A percentile compares a stretch with the other conserved stretches of the same genome.
These are phyloP conservation scores for Solanum chaucha DNA, from an alignment of 257 asterid species.

Conservation along the genomic window DNA sequence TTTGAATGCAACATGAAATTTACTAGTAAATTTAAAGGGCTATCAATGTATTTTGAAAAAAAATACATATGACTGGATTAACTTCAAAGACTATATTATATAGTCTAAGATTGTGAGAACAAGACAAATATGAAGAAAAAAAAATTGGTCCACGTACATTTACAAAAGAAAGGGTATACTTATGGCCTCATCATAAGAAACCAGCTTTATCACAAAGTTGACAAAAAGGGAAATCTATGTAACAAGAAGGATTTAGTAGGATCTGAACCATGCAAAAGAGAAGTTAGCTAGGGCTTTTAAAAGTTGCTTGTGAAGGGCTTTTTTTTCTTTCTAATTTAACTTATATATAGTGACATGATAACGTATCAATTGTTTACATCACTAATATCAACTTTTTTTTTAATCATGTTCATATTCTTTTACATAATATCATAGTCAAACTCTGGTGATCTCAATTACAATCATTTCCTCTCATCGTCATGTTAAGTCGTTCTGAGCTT, in stretches of 20 bases:
- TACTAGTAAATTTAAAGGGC: background rate
- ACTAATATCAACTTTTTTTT: background rate
- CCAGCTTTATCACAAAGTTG: conserved; percentile 35
- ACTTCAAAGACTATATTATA: background rate
- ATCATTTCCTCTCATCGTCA: too few species aligned
- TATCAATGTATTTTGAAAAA: background rate
- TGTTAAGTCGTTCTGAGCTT: background rate
- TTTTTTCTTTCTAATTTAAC: background rate
- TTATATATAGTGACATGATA: background rate
- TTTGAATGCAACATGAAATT: background rate
- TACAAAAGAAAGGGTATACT: conserved; percentile 10
- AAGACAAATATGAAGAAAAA: conserved; percentile 14
- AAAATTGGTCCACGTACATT: conserved; percentile 18
- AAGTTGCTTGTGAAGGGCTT: background rate
- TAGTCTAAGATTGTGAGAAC: conserved; percentile 15
- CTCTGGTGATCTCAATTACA: too few species aligned
- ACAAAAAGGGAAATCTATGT: conserved; percentile 23
- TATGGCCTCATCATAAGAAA: conserved; percentile 23
- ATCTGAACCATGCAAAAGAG: conserved; percentile 35
- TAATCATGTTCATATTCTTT: too few species aligned
- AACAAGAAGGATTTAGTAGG: conserved; percentile 24
- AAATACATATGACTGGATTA: background rate
- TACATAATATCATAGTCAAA: too few species aligned
- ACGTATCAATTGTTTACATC: background rate
- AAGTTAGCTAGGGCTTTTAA: conserved; percentile 13